A percentile compares a stretch with the other conserved stretches of the same genome.
Evolutionary conservation across 2,329 filamentous ascomycete species (phyloP).

Genomic region (Aspergillus sp.): DNA sequence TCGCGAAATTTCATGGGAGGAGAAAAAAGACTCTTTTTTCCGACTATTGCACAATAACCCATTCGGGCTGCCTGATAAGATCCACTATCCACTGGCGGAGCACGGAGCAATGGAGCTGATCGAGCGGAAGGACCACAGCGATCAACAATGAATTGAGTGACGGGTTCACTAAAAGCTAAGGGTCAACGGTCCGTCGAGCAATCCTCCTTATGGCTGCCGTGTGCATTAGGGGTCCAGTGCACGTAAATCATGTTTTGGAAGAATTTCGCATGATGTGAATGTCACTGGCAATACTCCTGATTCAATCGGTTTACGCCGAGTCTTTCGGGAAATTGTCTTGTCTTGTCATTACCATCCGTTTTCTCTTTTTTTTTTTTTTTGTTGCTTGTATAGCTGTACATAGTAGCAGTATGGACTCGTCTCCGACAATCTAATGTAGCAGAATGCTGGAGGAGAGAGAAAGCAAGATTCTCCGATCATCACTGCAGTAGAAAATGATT

Average conservation of each 20-base stretch:
- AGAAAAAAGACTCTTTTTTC: neutral
- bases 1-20: constrained; percentile 5
- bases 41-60: neutral
- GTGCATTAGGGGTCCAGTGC: constrained; percentile 1
- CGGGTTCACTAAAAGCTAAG: neutral
- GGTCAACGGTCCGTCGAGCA: neutral
- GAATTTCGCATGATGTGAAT: neutral
- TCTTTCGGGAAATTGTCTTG: neutral
- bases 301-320: constrained; percentile 5
- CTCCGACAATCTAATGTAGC: no score
- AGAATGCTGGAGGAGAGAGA: no score
- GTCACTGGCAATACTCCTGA: constrained; percentile 4
- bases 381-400: no score
- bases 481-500: no score
- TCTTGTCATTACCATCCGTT: no score
- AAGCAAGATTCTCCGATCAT: no score
- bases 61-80: constrained; percentile 1
- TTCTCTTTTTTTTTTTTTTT: no score
- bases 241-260: constrained; percentile 1
- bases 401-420: no score
- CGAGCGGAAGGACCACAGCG: neutral
- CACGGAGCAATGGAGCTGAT: constrained; percentile 2
- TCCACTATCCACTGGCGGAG: neutral
- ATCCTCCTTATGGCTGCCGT: neutral
- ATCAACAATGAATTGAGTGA: neutral